Percentiles rank a stretch among this genome's conserved stretches.
Conservation (phyloP, 371 early-diverging fungal species). For the Chytridiales sp. region DNA sequence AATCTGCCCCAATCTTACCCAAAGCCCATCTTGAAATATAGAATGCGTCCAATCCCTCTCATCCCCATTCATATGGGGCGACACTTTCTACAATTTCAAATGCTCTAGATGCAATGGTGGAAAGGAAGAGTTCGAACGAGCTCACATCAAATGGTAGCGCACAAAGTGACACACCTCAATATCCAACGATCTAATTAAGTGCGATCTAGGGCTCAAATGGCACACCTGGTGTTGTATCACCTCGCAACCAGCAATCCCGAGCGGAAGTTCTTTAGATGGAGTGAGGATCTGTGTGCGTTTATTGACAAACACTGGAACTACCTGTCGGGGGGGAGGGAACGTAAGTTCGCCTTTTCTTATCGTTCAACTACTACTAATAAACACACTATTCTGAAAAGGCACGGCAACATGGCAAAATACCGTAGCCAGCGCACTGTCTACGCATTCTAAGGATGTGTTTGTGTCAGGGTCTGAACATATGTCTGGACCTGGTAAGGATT, state of each 20-base stretch:
- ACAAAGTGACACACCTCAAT: conserved; percentile 67
- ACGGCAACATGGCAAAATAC: conserved; percentile 75
- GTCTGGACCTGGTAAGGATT: conserved; percentile 2
- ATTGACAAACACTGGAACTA: conserved; percentile 77
- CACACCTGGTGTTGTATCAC: conserved; percentile 75
- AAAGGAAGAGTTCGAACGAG: conserved; percentile 57
- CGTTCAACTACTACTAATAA: not conserved
- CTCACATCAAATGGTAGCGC: conserved; percentile 61
- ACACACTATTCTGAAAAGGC: conserved; percentile 30
- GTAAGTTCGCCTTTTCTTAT: conserved; percentile 40
- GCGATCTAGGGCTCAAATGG: too few species aligned
- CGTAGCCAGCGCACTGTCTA: conserved; percentile 76
- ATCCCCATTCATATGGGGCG: too few species aligned
- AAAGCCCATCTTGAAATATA: too few species aligned
- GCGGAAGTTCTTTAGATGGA: conserved; percentile 72
- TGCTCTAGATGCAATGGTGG: conserved; percentile 65
- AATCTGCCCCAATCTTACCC: too few species aligned
- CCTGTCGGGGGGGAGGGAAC: conserved; percentile 62
- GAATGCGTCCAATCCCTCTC: too few species aligned
- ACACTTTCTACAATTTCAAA: conserved; percentile 63
- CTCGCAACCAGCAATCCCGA: conserved; percentile 51
- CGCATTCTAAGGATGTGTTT: conserved; percentile 71
- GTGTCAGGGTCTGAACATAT: conserved; percentile 68
- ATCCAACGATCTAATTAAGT: too few species aligned
- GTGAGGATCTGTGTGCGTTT: conserved; percentile 77